Evolutionary conservation across 257 asterid species (phyloP), one percentile per base, ranked within the genome.

Genomic region (Solanum lignicaule): DNA sequence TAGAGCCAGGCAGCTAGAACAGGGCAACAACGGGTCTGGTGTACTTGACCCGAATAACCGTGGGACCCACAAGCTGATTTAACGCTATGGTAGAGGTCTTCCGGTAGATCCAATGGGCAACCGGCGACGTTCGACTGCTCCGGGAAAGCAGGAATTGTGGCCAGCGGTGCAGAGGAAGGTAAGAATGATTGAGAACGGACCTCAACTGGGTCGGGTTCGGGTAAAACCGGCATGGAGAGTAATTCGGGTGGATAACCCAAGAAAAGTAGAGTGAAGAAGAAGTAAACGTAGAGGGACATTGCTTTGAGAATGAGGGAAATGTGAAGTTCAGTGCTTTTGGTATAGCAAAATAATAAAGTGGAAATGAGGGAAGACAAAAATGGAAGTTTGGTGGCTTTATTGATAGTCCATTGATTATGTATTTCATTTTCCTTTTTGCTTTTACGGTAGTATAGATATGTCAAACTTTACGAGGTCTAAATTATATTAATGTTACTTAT

Each of bases 71-170:
- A 96, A 2, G 98, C 95, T 11, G 96, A 91, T 87, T 94, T 93
- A 31, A 96, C 84, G 89, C 90, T 94, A 46, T 84, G 91, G 93
- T 92, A 95, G 90, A 96, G 95, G n/a, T 90, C 93, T 4, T 94
- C 94, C 5, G 98, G 92, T 66, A 96, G 98, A 92, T 96, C 94
- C 88, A 96, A 89, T 21, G 96, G 97, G 90, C 98, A 96, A 52
- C 86, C 91, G 76, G 94, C 90, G 89, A 90, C 87, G 79, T 88
- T 92, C 76, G 98, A 94, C 89, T 96, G 98, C 88, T 94, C 98
- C n/a, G 96, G 98, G 92, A 96, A 96, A 78, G 99, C 99, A 41
- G 98, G 98, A 87, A 96, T 96, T 69, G 98, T 96, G 83, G 96
- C 91, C n/a, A 95, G 92, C 0, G 96, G 92, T 62, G 96, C 55